Percentiles rank a stretch among this genome's conserved stretches.
These are phyloP conservation scores for Penicillium diatomitis DNA, from an alignment of 495 filamentous ascomycete species.

Conservation along the genomic window DNA sequence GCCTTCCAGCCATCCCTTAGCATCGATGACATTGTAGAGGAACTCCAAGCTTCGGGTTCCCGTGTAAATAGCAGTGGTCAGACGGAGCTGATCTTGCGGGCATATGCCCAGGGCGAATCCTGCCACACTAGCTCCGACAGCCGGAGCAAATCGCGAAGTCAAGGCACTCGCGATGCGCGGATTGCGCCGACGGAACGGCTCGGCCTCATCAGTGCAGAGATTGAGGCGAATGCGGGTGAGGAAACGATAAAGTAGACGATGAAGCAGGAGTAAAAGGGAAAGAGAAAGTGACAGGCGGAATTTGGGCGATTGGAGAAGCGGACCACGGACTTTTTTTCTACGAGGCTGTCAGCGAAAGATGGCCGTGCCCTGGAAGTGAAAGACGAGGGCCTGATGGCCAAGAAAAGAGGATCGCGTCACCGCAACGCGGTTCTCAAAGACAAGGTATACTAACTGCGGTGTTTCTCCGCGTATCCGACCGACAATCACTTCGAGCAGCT, in stretches of 20 bases:
- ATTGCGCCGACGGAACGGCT: constrained; percentile 72
- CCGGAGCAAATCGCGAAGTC: constrained; percentile 74
- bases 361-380: too few species aligned
- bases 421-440: too few species aligned
- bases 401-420: too few species aligned
- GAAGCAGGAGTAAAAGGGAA: constrained; percentile 74
- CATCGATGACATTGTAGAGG: constrained; percentile 72
- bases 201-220: constrained; percentile 63
- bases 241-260: constrained; percentile 86
- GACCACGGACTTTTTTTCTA: constrained; percentile 35
- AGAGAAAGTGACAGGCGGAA: constrained; percentile 72
- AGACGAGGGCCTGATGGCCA: too few species aligned
- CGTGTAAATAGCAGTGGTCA: constrained; percentile 71
- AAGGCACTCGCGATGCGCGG: constrained; percentile 63
- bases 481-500: constrained; percentile 53
- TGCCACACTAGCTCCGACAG: constrained; percentile 77
- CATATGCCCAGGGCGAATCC: constrained; percentile 73
- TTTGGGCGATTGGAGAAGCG: constrained; percentile 58
- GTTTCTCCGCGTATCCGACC: constrained; percentile 33
- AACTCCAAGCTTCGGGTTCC: constrained; percentile 76
- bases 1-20: constrained; percentile 68
- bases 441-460: constrained; percentile 16
- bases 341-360: background rate
- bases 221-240: constrained; percentile 69
- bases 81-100: constrained; percentile 65